phyloP scores from a whole-genome alignment of 2,329 filamentous ascomycete species.

The Parastagonospora nodorum region DNA sequence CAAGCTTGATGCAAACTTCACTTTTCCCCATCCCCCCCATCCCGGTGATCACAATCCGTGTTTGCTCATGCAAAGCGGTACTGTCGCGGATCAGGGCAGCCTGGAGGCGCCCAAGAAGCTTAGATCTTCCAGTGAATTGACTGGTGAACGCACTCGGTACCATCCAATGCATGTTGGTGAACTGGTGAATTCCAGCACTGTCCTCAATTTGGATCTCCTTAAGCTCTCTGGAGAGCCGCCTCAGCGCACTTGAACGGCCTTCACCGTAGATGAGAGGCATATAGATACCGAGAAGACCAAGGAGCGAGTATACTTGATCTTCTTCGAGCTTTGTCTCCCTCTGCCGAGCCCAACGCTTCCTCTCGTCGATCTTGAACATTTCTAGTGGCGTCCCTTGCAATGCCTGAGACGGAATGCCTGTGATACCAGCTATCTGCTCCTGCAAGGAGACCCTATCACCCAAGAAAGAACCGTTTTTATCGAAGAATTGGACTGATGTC shows the following conservation, averaged over 20 bases:
- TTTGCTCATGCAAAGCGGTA: neutral
- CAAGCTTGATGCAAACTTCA: conserved; percentile 37
- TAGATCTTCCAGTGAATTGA: neutral
- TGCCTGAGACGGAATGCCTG: neutral
- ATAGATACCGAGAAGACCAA: neutral
- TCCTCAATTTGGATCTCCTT: neutral
- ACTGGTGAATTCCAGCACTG: too few species aligned
- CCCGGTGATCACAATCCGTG: conserved; percentile 32
- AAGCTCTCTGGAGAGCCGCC: neutral
- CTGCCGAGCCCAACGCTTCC: conserved; percentile 4
- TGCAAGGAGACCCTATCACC: neutral
- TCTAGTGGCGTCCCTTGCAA: neutral
- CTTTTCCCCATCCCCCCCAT: conserved; percentile 41
- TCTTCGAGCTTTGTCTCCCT: neutral
- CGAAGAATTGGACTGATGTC: neutral
- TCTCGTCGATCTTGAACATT: neutral
- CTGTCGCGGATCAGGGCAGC: neutral
- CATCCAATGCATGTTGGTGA: neutral
- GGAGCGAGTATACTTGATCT: neutral
- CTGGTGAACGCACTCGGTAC: neutral
- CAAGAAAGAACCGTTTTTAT: neutral
- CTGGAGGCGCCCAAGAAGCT: neutral
- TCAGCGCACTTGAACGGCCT: neutral
- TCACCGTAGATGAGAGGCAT: conserved; percentile 1
- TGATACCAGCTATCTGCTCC: neutral